Percentiles rank a stretch among this genome's conserved stretches.
phyloP scores from a whole-genome alignment of 2,329 filamentous ascomycete species.

The Ustulina deusta region DNA sequence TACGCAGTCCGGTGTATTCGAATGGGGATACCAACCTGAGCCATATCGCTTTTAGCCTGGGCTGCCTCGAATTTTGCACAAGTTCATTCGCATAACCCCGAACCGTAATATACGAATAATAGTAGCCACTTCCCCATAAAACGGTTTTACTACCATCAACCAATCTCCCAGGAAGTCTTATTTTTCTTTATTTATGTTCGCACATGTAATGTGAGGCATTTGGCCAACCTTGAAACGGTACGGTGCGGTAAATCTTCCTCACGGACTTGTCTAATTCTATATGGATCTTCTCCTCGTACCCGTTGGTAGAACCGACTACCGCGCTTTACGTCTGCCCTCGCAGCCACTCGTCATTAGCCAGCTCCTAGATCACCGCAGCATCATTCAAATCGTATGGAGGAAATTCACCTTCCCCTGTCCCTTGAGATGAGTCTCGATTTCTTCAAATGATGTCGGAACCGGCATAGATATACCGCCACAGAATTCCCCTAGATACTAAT shows the following conservation, averaged over 20 bases:
- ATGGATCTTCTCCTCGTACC: neutral
- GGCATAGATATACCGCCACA: slow-evolving; percentile 52
- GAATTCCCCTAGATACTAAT: slow-evolving; percentile 7
- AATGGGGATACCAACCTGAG: no score
- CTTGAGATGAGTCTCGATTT: slow-evolving; percentile 54
- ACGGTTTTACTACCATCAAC: no score
- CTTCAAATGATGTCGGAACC: slow-evolving; percentile 49
- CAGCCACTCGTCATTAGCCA: slow-evolving; percentile 51
- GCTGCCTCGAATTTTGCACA: no score
- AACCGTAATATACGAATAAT: no score
- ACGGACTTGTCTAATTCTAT: neutral
- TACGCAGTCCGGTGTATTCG: no score
- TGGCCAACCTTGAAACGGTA: neutral
- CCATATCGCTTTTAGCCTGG: no score
- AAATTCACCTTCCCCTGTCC: slow-evolving; percentile 50
- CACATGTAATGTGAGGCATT: no score
- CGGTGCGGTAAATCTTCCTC: neutral
- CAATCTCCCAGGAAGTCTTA: no score
- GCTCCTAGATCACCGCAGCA: slow-evolving; percentile 53
- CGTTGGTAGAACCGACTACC: neutral
- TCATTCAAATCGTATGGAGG: slow-evolving; percentile 53
- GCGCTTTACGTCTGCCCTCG: slow-evolving; percentile 19
- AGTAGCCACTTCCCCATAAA: no score
- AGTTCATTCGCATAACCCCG: no score
- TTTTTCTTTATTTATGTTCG: no score